These are phyloP conservation scores for Amaranthus tricolor DNA, from an alignment of 179 eudicot genomes.

Conservation along the genomic window DNA sequence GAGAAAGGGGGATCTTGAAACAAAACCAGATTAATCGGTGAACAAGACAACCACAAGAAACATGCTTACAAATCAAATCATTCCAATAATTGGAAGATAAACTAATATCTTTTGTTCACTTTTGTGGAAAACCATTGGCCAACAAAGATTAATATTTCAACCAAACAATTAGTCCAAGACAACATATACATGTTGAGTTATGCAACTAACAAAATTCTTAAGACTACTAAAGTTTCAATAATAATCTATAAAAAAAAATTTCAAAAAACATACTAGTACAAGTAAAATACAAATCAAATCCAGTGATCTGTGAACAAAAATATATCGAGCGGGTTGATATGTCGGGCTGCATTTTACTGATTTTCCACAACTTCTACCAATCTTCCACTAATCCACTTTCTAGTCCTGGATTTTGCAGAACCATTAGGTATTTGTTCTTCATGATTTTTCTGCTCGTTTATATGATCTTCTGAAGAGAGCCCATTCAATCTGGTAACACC, in stretches of 20 bases:
- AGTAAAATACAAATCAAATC: background rate
- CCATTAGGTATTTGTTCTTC: slow-evolving; percentile 24
- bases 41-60: too few relatives aligned
- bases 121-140: too few relatives aligned
- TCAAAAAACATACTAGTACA: slow-evolving; percentile 3
- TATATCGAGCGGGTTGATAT: too few relatives aligned
- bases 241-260: slow-evolving; percentile 6
- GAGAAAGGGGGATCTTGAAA: too few relatives aligned
- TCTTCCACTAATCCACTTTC: slow-evolving; percentile 92
- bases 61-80: too few relatives aligned
- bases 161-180: slow-evolving; percentile 7
- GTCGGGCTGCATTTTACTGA: slow-evolving; percentile 20
- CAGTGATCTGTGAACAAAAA: slow-evolving; percentile 3
- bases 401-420: slow-evolving; percentile 27
- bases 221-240: background rate
- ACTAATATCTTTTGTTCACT: too few relatives aligned
- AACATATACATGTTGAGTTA: slow-evolving; percentile 15
- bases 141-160: background rate
- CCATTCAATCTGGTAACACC: slow-evolving; percentile 28
- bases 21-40: too few relatives aligned
- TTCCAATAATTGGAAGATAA: too few relatives aligned
- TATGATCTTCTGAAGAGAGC: slow-evolving; percentile 18
- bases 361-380: slow-evolving; percentile 60
- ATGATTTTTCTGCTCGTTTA: slow-evolving; percentile 21
- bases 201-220: slow-evolving; percentile 14